Base-by-base conservation (phyloP, 108 stramenopile species). In the Halocafeteria seosinensis region DNA sequence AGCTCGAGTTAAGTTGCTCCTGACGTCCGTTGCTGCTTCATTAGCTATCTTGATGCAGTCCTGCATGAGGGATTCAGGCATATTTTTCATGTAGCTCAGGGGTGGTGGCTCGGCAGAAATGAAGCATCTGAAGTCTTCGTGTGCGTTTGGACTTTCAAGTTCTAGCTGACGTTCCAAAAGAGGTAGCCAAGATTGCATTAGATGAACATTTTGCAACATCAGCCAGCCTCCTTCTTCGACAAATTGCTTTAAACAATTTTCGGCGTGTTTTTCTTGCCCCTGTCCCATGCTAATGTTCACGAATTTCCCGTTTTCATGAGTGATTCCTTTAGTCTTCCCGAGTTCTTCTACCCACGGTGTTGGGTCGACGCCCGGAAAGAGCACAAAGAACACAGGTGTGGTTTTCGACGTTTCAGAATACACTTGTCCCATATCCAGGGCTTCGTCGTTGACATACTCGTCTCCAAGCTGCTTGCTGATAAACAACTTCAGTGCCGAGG, bases 261-360 rank as follows among this genome's bases (percentile, higher is more conserved):
- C 69, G 47, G 80, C 80, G 26, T 69, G 63, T 5, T 29, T 26
- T 65, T 83, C 82, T 55, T 83, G 80, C 42, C 82, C 82, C 57
- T 83, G 82, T 27, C 82, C 82, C 66, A 83, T 76, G 33, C 64
- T 71, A 26, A 81, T 79, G 66, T 85, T 85, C 51, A 82, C 65
- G 67, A 85, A 87, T 24, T 72, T 72, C 37, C 80, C 84, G 34
- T 73, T 77, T 38, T 85, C 85, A 59, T 81, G 79, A 33, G 60
- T 37, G 63, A 73, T 70, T 33, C 67, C 60, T 6, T 66, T 11
- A 25, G 65, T 32, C 51, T 52, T 29, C 13, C 69, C 73, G n/a
- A 78, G 61, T 24, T 29, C 37, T 28, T 78, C 73, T 23, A 78
- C 71, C 23, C 73, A 70, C 23, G 60, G 55, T 2, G 65, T 67